Percentiles rank a stretch among this genome's conserved stretches.
Conservation (phyloP, 306 rosid genomes). For the Lablab purpureus region DNA sequence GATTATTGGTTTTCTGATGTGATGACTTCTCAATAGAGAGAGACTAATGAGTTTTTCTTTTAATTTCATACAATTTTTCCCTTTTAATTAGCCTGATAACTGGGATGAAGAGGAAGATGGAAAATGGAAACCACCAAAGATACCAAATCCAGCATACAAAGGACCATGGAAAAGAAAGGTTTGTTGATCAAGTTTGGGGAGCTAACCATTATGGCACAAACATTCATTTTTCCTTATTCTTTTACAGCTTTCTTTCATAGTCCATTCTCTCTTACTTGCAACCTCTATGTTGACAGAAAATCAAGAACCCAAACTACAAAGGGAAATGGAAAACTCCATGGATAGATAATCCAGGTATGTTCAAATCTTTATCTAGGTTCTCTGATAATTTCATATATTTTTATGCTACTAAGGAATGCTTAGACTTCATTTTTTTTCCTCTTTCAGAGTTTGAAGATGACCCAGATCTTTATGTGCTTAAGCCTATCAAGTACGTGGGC, state of each 20-base stretch:
- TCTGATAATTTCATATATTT: slow-evolving; percentile 30
- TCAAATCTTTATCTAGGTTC: slow-evolving; percentile 27
- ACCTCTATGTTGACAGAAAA: slow-evolving; percentile 47
- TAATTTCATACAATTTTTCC: slow-evolving; percentile 20
- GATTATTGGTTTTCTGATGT: slow-evolving; percentile 17
- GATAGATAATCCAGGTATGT: slow-evolving; percentile 66
- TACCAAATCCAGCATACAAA: slow-evolving; percentile 94
- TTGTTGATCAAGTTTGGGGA: slow-evolving; percentile 42
- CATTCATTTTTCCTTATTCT: slow-evolving; percentile 21
- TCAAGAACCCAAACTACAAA: slow-evolving; percentile 68
- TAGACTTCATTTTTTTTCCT: slow-evolving; percentile 15
- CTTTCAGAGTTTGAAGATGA: slow-evolving; percentile 66
- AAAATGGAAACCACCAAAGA: slow-evolving; percentile 86
- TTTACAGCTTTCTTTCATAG: slow-evolving; percentile 5
- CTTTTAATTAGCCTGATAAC: slow-evolving; percentile 67
- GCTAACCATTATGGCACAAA: slow-evolving; percentile 30
- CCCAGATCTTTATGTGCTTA: slow-evolving; percentile 70
- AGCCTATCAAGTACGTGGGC: slow-evolving; percentile 66
- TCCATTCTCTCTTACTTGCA: slow-evolving; percentile 42
- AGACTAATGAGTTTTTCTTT: slow-evolving; percentile 1
- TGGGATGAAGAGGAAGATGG: slow-evolving; percentile 98
- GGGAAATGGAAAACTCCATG: slow-evolving; percentile 73
- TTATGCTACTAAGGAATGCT: slow-evolving; percentile 15
- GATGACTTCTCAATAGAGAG: slow-evolving; percentile 14
- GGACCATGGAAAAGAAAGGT: slow-evolving; percentile 98